Percentiles rank a stretch among this genome's conserved stretches.
phyloP scores from a whole-genome alignment of 2,329 filamentous ascomycete genomes.

The Xenosphaeropsis pyriputrescens region DNA sequence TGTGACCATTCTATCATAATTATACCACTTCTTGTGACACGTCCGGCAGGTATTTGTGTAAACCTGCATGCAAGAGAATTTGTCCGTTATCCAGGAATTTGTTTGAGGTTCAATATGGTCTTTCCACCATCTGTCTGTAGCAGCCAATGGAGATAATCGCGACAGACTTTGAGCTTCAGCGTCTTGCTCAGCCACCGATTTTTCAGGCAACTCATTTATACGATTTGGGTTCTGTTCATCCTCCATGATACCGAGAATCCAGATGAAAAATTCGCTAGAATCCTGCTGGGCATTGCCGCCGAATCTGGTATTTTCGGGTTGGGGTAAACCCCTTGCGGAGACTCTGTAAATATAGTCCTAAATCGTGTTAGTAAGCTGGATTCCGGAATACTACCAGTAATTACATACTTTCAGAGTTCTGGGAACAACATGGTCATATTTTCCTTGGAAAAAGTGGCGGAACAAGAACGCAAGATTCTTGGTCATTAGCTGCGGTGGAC shows the following conservation, averaged over 20 bases:
- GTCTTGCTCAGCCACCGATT: slow-evolving; percentile 32
- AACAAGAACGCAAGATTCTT: slow-evolving; percentile 44
- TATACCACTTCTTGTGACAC: too few species aligned
- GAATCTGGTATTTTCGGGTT: slow-evolving; percentile 41
- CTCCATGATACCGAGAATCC: slow-evolving; percentile 66
- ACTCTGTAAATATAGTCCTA: slow-evolving; percentile 52
- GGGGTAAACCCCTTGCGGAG: slow-evolving; percentile 35
- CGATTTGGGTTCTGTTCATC: slow-evolving; percentile 70
- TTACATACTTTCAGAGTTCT: slow-evolving; percentile 40
- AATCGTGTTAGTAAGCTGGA: slow-evolving; percentile 1
- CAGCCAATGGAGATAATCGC: slow-evolving; percentile 4
- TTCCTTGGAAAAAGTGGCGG: slow-evolving; percentile 20
- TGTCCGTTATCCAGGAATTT: slow-evolving; percentile 41
- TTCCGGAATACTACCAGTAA: not conserved
- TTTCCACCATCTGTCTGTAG: slow-evolving; percentile 1
- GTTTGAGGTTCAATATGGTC: not conserved
- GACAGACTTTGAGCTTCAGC: slow-evolving; percentile 29
- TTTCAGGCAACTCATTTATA: slow-evolving; percentile 38
- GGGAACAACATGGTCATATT: slow-evolving; percentile 27
- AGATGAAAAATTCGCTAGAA: slow-evolving; percentile 77
- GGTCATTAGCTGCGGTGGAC: slow-evolving; percentile 42
- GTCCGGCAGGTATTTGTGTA: slow-evolving; percentile 25
- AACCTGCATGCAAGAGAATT: slow-evolving; percentile 65
- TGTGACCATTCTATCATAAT: slow-evolving; percentile 43
- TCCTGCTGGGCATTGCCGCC: slow-evolving; percentile 74